Base-by-base conservation (phyloP, 768 basidiomycete species). In the Leccinum olivaceopallidum region DNA sequence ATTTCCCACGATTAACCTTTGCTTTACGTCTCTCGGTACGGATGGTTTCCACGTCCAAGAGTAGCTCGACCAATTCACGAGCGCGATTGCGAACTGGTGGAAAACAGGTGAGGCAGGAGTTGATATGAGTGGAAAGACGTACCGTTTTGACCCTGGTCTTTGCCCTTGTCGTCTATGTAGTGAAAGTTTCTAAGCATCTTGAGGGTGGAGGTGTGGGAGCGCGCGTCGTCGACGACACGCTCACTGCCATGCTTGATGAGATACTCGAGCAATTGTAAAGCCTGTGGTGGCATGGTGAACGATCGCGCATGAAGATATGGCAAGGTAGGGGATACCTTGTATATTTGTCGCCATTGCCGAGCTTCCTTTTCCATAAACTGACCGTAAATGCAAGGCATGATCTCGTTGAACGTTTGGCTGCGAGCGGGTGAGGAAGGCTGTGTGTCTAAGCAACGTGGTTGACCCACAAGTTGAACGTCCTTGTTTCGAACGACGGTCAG, bases 301-400 rank as follows among this genome's bases (percentile, higher is more conserved):
- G 24, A 57, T 26, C 5, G 16, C 22, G 28, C 51, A 63, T 44
- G n/a, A 5, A 5, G 18, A 9, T 14, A 36, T 44, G 42, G 49
- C 14, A 61, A 24, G 52, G 50, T 28, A n/a, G 13, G 13, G 14
- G 13, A 56, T 44, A 87, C 94, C 82, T 99, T 99, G 84, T 99
- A 99, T 60, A 99, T 98, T 75, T 99, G 95, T 37, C 97, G 83
- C 97, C 97, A 99, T 72, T 99, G 93, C 22, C 90, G 81, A 1
- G 97, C 97, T 76, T 99, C 97, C 77, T 98, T 98, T 75, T 98
- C 93, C 88, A 95, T 96, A 74, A 96, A 97, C 28, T 94, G 85
- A 9, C 87, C 83, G 75, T 97, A 98, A 66, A 98, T 97, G 69
- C 86, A 87, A 4, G 97, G 96, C 95, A 99, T 98, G 71, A 98